Evolutionary conservation across 1,139 yeast species (phyloP), one percentile per base, ranked within the genome.

Genomic region (Protomyces arabidopsidicola): DNA sequence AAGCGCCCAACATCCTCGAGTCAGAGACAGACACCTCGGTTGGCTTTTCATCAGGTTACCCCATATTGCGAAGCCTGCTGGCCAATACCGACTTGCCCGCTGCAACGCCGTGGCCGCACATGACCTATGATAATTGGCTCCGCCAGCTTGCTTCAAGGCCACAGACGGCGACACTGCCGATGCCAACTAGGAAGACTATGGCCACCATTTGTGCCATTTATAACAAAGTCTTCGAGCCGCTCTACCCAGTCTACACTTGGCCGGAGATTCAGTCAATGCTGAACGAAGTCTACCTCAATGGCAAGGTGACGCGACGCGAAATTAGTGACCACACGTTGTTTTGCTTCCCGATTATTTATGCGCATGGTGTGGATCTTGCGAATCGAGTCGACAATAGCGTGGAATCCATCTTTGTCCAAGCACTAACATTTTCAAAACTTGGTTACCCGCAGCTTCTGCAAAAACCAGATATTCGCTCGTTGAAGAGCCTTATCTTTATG

Each of bases 31-130:
- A 52, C 20, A 14, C 38, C 16, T 38, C 42, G 12, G 38, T 52
- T n/a, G 62, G 62, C 35, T 52, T 36, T 27, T 58, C 62, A 1
- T 58, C 56, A 4, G 62, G 62, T n/a, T 53, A 39, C 8, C 36
- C 45, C 12, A 10, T 58, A 10, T 24, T 58, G 14, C 36, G 42
- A 4, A 50, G 22, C 10, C 52, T 58, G 31, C 24, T 58, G 35
- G 14, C 22, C 12, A 20, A 3, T 34, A 18, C 56, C 10, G 56
- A 52, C n/a, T 38, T 58, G n/a, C 56, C 55, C 18, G 20, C 22
- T 9, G 36, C 38, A 16, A 14, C 42, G n/a, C 55, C 52, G 14
- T 58, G 62, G 62, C 62, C 62, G 14, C 56, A 35, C 16, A 24
- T 58, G 22, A 55, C 35, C 10, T 52, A 48, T 50, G 45, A 52